Conservation (phyloP, 1,284 basidiomycete genomes). For the Microbotryum saponariae region DNA sequence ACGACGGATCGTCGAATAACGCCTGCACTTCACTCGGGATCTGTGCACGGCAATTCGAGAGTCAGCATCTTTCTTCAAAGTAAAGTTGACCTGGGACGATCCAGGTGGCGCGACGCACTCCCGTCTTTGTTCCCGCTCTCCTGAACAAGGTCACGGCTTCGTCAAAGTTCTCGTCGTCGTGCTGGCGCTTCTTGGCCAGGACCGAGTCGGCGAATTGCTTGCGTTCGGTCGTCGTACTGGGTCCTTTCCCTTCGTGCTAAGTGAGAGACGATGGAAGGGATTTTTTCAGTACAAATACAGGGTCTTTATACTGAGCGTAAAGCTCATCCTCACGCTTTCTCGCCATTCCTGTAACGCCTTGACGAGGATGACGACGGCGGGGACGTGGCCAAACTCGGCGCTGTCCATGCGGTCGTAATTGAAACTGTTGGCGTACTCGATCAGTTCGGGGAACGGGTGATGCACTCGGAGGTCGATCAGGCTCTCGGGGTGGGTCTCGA, state of each 20-base stretch:
- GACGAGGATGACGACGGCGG: conserved; percentile 78
- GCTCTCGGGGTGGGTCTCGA: conserved; percentile 72
- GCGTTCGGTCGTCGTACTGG: conserved; percentile 60
- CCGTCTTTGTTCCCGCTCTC: conserved; percentile 53
- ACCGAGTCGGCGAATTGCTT: conserved; percentile 66
- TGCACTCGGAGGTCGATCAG: conserved; percentile 78
- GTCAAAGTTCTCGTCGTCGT: conserved; percentile 93
- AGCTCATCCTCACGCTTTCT: conserved; percentile 47
- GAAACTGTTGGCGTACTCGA: conserved; percentile 61
- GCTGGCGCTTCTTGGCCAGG: conserved; percentile 54
- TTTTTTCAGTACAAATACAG: neutral
- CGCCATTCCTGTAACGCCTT: conserved; percentile 76
- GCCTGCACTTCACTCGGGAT: conserved; percentile 59
- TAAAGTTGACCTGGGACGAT: neutral
- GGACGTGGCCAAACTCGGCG: conserved; percentile 77
- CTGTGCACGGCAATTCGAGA: conserved; percentile 33
- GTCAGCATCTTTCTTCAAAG: neutral
- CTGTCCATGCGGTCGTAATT: conserved; percentile 69
- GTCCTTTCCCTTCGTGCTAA: conserved; percentile 59
- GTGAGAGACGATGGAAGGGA: neutral
- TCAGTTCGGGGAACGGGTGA: conserved; percentile 73
- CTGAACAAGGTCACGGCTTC: conserved; percentile 59
- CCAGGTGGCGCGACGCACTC: conserved; percentile 52
- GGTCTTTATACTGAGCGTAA: neutral
- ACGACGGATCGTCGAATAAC: conserved; percentile 58